These are phyloP conservation scores for Clarireedia homoeocarpa DNA, from an alignment of 2,329 filamentous ascomycete genomes.

Conservation along the genomic window DNA sequence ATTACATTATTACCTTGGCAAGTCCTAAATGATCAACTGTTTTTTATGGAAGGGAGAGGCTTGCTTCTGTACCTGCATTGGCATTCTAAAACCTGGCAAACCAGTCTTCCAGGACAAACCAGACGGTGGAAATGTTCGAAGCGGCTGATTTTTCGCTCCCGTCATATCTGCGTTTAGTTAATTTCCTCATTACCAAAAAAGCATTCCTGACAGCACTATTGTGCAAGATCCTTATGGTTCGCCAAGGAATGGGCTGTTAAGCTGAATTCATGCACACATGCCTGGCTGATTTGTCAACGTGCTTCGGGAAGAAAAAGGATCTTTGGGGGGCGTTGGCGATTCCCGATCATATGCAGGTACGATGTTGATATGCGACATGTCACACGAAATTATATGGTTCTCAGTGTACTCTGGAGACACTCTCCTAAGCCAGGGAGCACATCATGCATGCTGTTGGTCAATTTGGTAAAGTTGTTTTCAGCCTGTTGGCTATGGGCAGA, in stretches of 20 bases:
- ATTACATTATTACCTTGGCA: not conserved
- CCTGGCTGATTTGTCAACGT: not conserved
- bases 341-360: slow-evolving; percentile 5
- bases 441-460: not conserved
- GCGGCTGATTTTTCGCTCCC: too few species aligned
- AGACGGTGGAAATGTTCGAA: not conserved
- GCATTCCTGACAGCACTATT: too few species aligned
- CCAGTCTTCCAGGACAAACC: not conserved
- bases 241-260: slow-evolving; percentile 6
- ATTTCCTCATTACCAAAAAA: slow-evolving; percentile 3
- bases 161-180: not conserved
- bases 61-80: not conserved
- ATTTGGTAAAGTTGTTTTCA: not conserved
- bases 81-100: not conserved
- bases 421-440: too few species aligned
- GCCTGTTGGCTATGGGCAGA: too few species aligned
- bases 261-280: slow-evolving; percentile 1
- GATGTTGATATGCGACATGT: slow-evolving; percentile 4
- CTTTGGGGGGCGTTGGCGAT: not conserved
- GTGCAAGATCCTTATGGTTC: not conserved
- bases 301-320: not conserved
- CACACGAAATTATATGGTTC: not conserved
- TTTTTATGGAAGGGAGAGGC: not conserved
- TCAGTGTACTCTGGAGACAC: too few species aligned
- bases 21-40: not conserved